A percentile compares a stretch with the other conserved stretches of the same genome.
Evolutionary conservation across 1,284 basidiomycete species (phyloP).

Genomic region (Marasmius oreades): DNA sequence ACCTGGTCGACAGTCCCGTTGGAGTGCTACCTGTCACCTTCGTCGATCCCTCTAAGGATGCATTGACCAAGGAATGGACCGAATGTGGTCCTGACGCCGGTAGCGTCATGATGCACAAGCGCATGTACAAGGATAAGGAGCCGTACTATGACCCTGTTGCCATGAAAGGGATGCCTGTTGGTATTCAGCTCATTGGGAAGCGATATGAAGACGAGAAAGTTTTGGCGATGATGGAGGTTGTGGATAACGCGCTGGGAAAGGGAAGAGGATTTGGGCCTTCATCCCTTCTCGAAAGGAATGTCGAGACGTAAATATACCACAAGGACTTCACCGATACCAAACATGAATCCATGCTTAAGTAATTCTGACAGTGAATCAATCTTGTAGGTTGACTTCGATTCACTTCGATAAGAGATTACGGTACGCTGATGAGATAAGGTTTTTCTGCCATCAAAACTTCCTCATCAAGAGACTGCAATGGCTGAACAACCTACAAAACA

Average conservation of each 20-base stretch:
- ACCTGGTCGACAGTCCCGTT: constrained; percentile 75
- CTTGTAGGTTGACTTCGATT: too few species aligned
- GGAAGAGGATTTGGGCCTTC: constrained; percentile 54
- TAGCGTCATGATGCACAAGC: constrained; percentile 52
- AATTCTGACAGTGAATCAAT: too few species aligned
- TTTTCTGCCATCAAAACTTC: too few species aligned
- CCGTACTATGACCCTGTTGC: constrained; percentile 65
- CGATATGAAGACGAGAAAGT: constrained; percentile 88
- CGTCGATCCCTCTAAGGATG: constrained; percentile 66
- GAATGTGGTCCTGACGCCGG: constrained; percentile 36
- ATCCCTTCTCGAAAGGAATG: neutral
- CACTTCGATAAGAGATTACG: too few species aligned
- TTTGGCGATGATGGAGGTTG: constrained; percentile 75
- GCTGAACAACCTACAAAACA: constrained; percentile 65
- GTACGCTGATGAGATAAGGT: too few species aligned
- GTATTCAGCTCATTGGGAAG: constrained; percentile 77
- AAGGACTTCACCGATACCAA: too few species aligned
- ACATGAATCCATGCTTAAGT: too few species aligned
- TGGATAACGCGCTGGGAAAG: constrained; percentile 63
- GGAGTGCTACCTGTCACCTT: constrained; percentile 80
- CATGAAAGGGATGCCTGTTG: constrained; percentile 81
- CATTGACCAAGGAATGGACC: constrained; percentile 56
- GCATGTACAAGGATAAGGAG: constrained; percentile 50
- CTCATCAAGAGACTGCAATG: constrained; percentile 42
- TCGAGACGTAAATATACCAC: neutral